phyloP scores from a whole-genome alignment of 2,329 filamentous ascomycete genomes.

The Cordyceps farinosa region DNA sequence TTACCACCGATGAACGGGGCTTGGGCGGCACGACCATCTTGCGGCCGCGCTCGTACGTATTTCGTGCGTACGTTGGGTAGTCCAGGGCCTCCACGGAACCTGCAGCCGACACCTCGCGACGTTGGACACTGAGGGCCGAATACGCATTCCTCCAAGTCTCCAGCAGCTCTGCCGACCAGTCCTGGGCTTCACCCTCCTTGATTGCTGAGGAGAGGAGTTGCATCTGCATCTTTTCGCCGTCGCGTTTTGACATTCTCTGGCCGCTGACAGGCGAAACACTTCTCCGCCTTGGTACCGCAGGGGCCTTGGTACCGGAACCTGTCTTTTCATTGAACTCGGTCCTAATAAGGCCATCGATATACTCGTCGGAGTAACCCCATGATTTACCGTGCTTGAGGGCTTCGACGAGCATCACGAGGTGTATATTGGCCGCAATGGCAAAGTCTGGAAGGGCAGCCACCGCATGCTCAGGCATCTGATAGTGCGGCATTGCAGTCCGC shows the following conservation, averaged over 20 bases:
- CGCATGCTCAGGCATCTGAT: neutral
- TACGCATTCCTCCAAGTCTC: neutral
- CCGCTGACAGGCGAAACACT: neutral
- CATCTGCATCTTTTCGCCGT: neutral
- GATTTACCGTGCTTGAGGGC: neutral
- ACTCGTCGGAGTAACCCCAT: neutral
- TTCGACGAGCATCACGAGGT: neutral
- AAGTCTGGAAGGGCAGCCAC: neutral
- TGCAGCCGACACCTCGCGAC: neutral
- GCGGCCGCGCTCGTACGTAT: neutral
- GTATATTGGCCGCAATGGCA: neutral
- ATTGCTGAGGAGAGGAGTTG: neutral
- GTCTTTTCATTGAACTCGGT: neutral
- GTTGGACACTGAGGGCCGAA: neutral
- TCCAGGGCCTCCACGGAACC: neutral
- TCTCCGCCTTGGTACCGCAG: neutral
- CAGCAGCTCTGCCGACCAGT: neutral
- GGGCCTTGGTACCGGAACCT: neutral
- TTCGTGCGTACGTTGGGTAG: neutral
- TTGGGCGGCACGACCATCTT: neutral
- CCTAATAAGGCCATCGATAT: neutral
- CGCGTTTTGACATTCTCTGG: neutral
- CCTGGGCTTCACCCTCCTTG: neutral
- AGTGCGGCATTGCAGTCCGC: neutral
- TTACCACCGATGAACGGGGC: fast-evolving